A percentile compares a stretch with the other conserved stretches of the same genome.
Evolutionary conservation across 2,329 filamentous ascomycete genomes (phyloP).

Genomic region (Dactylonectria macrodidyma): DNA sequence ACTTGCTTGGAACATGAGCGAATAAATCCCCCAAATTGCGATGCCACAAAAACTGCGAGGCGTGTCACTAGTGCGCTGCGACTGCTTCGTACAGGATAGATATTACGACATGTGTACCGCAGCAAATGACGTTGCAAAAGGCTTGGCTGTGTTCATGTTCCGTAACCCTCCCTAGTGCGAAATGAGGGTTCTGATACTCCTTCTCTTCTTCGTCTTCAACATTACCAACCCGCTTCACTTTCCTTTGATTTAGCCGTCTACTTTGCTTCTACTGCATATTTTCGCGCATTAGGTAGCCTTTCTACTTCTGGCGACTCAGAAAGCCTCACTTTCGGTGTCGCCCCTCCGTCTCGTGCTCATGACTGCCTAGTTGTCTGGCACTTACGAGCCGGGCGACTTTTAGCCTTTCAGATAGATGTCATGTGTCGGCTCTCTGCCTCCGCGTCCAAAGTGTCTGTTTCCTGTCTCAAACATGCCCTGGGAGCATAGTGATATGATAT

Average conservation of each 20-base stretch:
- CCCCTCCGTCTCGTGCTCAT: too few relatives aligned
- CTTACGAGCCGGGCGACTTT: background rate
- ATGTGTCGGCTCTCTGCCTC: background rate
- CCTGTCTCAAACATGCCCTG: too few relatives aligned
- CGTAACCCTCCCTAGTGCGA: background rate
- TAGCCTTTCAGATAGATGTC: background rate
- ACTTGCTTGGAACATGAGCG: background rate
- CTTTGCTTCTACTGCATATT: too few relatives aligned
- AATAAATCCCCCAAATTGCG: background rate
- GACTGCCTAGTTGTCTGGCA: background rate
- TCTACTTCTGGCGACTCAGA: too few relatives aligned
- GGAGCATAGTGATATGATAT: background rate
- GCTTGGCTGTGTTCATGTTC: background rate
- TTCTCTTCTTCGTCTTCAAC: background rate
- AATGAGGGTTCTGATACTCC: background rate
- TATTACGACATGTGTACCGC: background rate
- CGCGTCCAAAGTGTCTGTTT: too few relatives aligned
- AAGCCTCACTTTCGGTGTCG: too few relatives aligned
- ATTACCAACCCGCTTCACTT: too few relatives aligned
- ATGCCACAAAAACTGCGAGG: background rate
- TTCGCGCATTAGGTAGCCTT: too few relatives aligned
- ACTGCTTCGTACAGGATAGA: too few relatives aligned
- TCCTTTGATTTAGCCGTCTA: too few relatives aligned
- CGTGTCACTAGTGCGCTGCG: too few relatives aligned
- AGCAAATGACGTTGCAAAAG: background rate